Conservation (phyloP, 2,329 filamentous ascomycete species). For the Curvularia hawaiiensis region DNA sequence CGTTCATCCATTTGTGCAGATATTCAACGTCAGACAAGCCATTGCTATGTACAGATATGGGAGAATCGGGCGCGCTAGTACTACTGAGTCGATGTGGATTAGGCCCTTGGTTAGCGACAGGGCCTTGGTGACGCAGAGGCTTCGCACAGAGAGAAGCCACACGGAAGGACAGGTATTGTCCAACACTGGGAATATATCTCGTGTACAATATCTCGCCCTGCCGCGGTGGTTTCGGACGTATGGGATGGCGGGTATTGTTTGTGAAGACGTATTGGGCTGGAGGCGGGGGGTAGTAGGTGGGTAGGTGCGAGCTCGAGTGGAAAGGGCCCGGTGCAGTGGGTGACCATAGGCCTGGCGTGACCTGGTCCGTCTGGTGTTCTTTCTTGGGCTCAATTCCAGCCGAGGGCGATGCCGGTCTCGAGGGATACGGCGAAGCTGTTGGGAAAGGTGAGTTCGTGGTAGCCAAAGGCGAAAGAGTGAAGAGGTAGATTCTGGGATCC, state of each 20-base stretch:
- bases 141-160: slow-evolving; percentile 73
- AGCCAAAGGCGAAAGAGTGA: slow-evolving; percentile 71
- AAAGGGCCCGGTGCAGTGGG: slow-evolving; percentile 68
- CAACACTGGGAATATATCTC: slow-evolving; percentile 79
- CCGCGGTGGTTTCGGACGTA: slow-evolving; percentile 84
- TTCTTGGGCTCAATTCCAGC: slow-evolving; percentile 32
- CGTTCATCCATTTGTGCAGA: slow-evolving; percentile 86
- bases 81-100: slow-evolving; percentile 39
- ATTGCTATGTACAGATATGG: slow-evolving; percentile 37
- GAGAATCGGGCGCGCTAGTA: slow-evolving; percentile 57
- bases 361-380: slow-evolving; percentile 37
- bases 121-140: slow-evolving; percentile 68
- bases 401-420: slow-evolving; percentile 58
- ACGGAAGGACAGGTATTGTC: slow-evolving; percentile 87
- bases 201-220: slow-evolving; percentile 93
- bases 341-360: slow-evolving; percentile 46
- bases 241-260: slow-evolving; percentile 79
- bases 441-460: slow-evolving; percentile 55
- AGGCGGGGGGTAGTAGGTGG: slow-evolving; percentile 86
- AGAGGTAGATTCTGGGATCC: slow-evolving; percentile 84
- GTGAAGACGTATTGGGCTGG: slow-evolving; percentile 82
- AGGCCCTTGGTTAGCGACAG: slow-evolving; percentile 41
- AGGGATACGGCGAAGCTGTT: slow-evolving; percentile 56
- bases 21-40: slow-evolving; percentile 66
- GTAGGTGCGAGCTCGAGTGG: slow-evolving; percentile 80